Percentiles rank a stretch among this genome's conserved stretches.
Evolutionary conservation across 345 rosid species (phyloP).

Genomic region (Rhizophora apiculata): DNA sequence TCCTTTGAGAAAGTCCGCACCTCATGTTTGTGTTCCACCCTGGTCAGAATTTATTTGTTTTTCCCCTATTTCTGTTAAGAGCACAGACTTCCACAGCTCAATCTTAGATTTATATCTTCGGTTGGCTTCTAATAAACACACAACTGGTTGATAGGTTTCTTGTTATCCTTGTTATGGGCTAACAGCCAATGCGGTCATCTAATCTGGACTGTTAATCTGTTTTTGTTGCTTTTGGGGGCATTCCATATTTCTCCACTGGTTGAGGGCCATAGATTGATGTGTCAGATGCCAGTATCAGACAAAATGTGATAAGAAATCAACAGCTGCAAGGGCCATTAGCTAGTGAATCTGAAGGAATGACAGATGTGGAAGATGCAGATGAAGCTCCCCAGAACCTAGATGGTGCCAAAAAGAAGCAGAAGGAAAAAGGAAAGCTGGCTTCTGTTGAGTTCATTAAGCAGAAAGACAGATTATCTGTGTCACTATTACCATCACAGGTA

Average conservation of each 20-base stretch:
- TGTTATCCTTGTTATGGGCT: background rate
- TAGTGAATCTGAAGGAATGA: conserved; percentile 31
- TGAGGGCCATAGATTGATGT: conserved; percentile 42
- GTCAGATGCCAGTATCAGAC: conserved; percentile 38
- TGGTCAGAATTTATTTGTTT: no score
- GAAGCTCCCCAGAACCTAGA: conserved; percentile 29
- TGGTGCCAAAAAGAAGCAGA: conserved; percentile 25
- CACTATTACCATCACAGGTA: conserved; percentile 78
- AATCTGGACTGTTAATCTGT: background rate
- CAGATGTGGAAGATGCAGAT: conserved; percentile 35
- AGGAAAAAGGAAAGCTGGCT: conserved; percentile 20
- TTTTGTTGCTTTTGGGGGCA: background rate
- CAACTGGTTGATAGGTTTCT: background rate
- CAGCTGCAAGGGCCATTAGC: conserved; percentile 32
- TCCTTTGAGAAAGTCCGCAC: no score
- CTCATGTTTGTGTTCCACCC: no score
- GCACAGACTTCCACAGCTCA: no score
- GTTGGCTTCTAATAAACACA: background rate
- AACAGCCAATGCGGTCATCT: background rate
- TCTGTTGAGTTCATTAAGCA: conserved; percentile 38
- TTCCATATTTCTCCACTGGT: conserved; percentile 9
- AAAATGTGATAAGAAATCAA: conserved; percentile 47
- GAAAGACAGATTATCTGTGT: conserved; percentile 31
- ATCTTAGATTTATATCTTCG: background rate
- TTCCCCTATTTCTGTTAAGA: no score